These are phyloP conservation scores for Globisporangium radiosum DNA, from an alignment of 352 stramenopile genomes.

Conservation along the genomic window DNA sequence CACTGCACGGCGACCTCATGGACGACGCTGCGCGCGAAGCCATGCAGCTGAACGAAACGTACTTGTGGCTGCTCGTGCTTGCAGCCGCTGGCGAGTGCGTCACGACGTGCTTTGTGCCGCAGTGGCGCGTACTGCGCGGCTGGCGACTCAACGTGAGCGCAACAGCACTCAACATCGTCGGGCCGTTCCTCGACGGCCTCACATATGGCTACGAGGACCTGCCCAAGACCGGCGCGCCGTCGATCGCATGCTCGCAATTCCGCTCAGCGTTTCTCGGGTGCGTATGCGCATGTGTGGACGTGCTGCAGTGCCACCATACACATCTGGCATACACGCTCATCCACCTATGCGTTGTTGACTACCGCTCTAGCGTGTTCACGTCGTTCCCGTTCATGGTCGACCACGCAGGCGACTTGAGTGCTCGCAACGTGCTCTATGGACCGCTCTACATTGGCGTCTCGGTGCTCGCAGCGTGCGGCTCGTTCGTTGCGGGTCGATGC, in stretches of 20 bases:
- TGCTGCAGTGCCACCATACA: no score
- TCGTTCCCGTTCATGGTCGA: conserved; percentile 88
- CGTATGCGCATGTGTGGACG: background rate
- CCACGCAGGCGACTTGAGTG: conserved; percentile 71
- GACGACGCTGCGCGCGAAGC: conserved; percentile 21
- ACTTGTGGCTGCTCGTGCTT: conserved; percentile 68
- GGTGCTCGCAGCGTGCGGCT: conserved; percentile 39
- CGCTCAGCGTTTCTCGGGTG: conserved; percentile 75
- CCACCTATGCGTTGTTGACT: no score
- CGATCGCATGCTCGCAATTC: conserved; percentile 54
- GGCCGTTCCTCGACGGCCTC: conserved; percentile 69
- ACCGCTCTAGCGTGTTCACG: conserved; percentile 58
- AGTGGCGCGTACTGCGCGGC: conserved; percentile 25
- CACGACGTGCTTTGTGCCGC: conserved; percentile 71
- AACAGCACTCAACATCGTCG: conserved; percentile 66
- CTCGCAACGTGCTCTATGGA: conserved; percentile 24
- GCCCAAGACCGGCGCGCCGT: conserved; percentile 19
- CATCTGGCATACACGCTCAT: no score
- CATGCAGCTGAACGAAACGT: conserved; percentile 36
- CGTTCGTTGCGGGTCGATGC: conserved; percentile 46
- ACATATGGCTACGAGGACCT: conserved; percentile 52
- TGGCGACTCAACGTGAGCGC: conserved; percentile 56
- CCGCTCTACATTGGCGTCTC: conserved; percentile 59
- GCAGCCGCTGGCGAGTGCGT: conserved; percentile 66
- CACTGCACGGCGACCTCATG: conserved; percentile 5